Percentiles rank a stretch among this genome's conserved stretches.
phyloP scores from a whole-genome alignment of 495 filamentous ascomycete genomes.

The Wilcoxina mikolae region DNA sequence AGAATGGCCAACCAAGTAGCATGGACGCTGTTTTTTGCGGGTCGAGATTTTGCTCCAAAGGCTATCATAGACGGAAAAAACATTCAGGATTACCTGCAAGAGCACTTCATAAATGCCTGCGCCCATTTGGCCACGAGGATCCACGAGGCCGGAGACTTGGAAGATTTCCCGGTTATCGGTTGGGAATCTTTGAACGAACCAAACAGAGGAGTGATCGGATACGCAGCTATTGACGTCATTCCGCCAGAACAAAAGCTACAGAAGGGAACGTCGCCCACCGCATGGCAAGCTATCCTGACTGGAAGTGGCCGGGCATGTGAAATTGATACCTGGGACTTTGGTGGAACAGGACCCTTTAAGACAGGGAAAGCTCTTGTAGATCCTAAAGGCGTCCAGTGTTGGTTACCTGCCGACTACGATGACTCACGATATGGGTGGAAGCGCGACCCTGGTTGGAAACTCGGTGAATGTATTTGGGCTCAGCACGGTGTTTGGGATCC shows the following conservation, averaged over 20 bases:
- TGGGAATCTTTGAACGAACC: constrained; percentile 96
- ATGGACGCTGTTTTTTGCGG: constrained; percentile 63
- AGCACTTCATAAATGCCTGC: constrained; percentile 67
- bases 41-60: constrained; percentile 86
- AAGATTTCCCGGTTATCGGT: constrained; percentile 76
- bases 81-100: constrained; percentile 90
- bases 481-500: constrained; percentile 95
- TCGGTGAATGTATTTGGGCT: constrained; percentile 91
- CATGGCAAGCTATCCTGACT: constrained; percentile 83
- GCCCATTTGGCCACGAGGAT: constrained; percentile 69
- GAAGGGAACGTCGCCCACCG: constrained; percentile 84
- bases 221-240: constrained; percentile 64
- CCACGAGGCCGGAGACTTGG: constrained; percentile 77
- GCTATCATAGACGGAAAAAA: constrained; percentile 89
- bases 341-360: constrained; percentile 79
- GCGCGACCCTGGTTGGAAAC: constrained; percentile 71
- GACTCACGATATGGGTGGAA: constrained; percentile 83
- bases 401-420: constrained; percentile 67
- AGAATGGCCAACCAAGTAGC: constrained; percentile 56
- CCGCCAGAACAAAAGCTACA: constrained; percentile 81
- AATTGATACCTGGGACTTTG: constrained; percentile 83
- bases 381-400: constrained; percentile 68
- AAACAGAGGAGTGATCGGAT: constrained; percentile 75
- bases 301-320: constrained; percentile 84
- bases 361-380: constrained; percentile 71